These are phyloP conservation scores for Olyra latifolia DNA, from an alignment of 176 grass and related monocot species.

Conservation along the genomic window DNA sequence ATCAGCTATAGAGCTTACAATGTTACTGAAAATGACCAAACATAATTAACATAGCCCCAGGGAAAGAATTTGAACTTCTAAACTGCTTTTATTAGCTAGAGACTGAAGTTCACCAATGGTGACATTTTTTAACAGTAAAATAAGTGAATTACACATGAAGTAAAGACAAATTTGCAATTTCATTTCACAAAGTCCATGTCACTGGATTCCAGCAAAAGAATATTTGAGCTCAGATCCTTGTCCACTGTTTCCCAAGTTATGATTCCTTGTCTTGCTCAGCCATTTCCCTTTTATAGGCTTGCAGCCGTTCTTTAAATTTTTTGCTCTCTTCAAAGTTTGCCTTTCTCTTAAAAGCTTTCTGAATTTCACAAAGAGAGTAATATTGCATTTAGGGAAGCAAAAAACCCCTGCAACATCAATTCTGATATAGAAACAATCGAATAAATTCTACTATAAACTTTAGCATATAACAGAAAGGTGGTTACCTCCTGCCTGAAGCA, in stretches of 20 bases:
- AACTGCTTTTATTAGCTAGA: neutral
- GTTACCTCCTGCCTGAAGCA: constrained; percentile 81
- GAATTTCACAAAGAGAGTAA: constrained; percentile 27
- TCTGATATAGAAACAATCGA: constrained; percentile 2
- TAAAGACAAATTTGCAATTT: neutral
- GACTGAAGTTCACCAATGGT: constrained; percentile 1
- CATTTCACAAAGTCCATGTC: neutral
- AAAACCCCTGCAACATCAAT: neutral
- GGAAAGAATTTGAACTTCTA: neutral
- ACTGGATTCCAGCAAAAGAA: neutral
- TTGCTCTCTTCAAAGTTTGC: constrained; percentile 86
- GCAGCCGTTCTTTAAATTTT: constrained; percentile 81
- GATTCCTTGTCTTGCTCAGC: constrained; percentile 48
- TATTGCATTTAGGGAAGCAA: neutral
- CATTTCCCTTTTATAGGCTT: constrained; percentile 79
- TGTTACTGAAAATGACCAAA: neutral
- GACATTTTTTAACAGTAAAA: neutral
- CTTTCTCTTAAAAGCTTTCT: constrained; percentile 94
- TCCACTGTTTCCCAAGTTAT: constrained; percentile 5
- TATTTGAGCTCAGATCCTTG: neutral
- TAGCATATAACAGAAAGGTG: neutral
- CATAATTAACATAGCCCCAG: neutral
- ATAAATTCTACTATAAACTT: neutral
- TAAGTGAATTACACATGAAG: neutral
- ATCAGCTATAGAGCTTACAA: neutral